These are phyloP conservation scores for Hericium rajendrae DNA, from an alignment of 768 basidiomycete genomes.

Conservation along the genomic window DNA sequence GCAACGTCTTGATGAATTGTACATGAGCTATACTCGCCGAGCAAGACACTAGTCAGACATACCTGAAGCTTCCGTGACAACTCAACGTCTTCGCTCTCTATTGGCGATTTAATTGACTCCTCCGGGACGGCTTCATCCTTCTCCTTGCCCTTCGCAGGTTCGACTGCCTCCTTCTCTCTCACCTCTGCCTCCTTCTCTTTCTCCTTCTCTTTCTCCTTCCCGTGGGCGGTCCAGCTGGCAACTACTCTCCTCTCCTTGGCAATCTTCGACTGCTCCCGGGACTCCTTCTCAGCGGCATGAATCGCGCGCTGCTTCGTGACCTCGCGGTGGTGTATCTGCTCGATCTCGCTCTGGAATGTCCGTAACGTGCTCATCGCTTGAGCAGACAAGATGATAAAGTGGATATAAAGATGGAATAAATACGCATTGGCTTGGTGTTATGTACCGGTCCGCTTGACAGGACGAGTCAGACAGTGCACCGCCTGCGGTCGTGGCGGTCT, in stretches of 20 bases:
- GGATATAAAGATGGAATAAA: background rate
- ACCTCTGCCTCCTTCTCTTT: background rate
- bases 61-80: constrained; percentile 50
- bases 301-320: constrained; percentile 49
- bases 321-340: constrained; percentile 64
- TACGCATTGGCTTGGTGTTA: background rate
- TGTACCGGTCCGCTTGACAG: too few species aligned
- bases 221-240: too few species aligned
- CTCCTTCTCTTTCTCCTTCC: too few species aligned
- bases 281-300: constrained; percentile 20
- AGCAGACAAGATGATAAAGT: background rate
- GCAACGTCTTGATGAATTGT: constrained; percentile 12
- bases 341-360: constrained; percentile 67
- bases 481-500: too few species aligned
- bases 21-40: too few species aligned
- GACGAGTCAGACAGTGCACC: background rate
- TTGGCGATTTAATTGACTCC: background rate
- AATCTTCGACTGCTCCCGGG: constrained; percentile 25
- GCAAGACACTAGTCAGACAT: constrained; percentile 4
- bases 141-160: background rate
- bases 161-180: background rate
- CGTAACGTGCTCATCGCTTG: constrained; percentile 30
- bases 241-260: constrained; percentile 25
- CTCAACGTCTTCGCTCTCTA: constrained; percentile 23
- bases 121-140: background rate